Base-by-base conservation (phyloP, 768 basidiomycete species). In the Albatrellus ellisii region DNA sequence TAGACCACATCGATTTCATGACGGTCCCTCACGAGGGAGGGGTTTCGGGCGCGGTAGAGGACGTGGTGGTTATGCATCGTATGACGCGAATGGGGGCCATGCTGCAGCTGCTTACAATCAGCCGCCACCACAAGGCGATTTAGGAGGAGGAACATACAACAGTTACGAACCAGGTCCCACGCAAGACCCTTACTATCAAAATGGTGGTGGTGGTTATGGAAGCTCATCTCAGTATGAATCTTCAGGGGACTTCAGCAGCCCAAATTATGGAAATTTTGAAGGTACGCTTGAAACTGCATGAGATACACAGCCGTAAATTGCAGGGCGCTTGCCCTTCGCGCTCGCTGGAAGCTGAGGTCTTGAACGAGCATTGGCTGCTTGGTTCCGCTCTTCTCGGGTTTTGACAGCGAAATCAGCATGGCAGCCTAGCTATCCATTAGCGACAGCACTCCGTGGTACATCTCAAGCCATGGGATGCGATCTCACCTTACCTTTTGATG, bases 1-100 rank as follows among this genome's bases (percentile, higher is more conserved):
- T 41, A 51, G 50, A 51, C 41, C 43, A 35, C 47, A 51, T 43
- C 50, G 48, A 27, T 51, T 49, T 56, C 79, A 75, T 68, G 84
- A 84, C 46, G 64, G 65, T 42, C 61, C 67, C 29, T 61, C 65
- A 35, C 69, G 75, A 43, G 62, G 67, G 54, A 75, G 83, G 57
- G 80, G 77, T 54, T 75, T 75, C 51, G 81, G 81, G 44, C 77
- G 75, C 56, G 81, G 84, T 64, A 73, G 86, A 66, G 72, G 75
- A 48, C 61, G 79, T 65, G 77, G 77, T 26, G 53, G 55, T 18
- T 58, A 57, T 43, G 52, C 56, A n/a, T 56, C 56, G 25, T 75
- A 75, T 60, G 60, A 67, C 49, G 67, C 65, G 60, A 73, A 77
- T 59, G 64, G 59, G 51, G 65, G 61, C 47, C 56, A 62, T 56